Evolutionary conservation across 1,139 yeast species (phyloP), one percentile per base, ranked within the genome.

Genomic region (Blastobotrys aristatus): DNA sequence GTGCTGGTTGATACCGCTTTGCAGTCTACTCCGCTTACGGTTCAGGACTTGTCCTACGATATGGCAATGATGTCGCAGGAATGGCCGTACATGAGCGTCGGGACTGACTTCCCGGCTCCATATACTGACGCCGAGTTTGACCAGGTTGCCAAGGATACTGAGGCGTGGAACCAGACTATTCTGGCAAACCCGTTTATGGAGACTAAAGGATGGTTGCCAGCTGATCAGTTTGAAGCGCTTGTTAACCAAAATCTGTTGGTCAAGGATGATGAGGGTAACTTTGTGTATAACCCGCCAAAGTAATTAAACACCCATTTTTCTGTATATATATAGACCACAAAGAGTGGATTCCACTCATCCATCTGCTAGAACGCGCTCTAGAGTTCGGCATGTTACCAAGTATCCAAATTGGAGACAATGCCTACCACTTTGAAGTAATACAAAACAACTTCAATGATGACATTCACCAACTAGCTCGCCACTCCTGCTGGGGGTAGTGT

Each of bases 141-240:
- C 43, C 67, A 72, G 44, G 84, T 83, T 61, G 79, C 79, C 49
- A 62, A 69, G 26, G 78, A 76, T 27, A 74, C 87, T 58, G 81
- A 77, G 52, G 77, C 73, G 39, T 84, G 87, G 69, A 92, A 86
- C 64, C 69, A 77, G 55, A 80, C 78, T 55, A 69, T 85, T 44
- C 75, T 83, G 33, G 73, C 80, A 6, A 77, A 81, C 48, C 97
- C 97, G 41, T 89, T 89, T 66, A 82, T 87, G 32, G 94, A 94
- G 43, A 86, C 97, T 33, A 85, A 87, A 50, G 96, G 96, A 4
- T 90, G 97, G 96, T 77, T 92, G 50, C 96, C 97, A 22, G 95
- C 87, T 63, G 96, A 88, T 61, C 79, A 88, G 84, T 89, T 90
- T 62, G 83, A 79, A 39, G 77, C 77, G 49, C 73, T 88, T 56